phyloP scores from a whole-genome alignment of 169 alveolate genomes.

The Cryptosporidium canis region DNA sequence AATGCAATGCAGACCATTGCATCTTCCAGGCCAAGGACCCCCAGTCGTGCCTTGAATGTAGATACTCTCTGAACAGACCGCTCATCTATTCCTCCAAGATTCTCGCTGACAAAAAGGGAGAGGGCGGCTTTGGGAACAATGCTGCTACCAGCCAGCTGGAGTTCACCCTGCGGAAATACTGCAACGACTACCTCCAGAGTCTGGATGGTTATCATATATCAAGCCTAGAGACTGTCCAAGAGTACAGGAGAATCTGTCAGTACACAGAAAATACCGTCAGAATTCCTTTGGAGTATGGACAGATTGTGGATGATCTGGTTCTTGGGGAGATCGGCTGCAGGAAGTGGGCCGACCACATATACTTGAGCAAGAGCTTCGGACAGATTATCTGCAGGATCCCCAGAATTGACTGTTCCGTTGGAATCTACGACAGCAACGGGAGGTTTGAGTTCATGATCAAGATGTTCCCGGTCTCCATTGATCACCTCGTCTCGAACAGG shows the following conservation, averaged over 20 bases:
- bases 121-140: background rate
- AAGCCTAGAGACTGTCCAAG: background rate
- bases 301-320: background rate
- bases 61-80: background rate
- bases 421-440: background rate
- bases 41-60: slow-evolving; percentile 17
- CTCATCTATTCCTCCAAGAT: slow-evolving; percentile 8
- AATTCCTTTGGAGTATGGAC: background rate
- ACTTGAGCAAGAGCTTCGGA: background rate
- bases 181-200: background rate
- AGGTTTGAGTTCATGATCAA: slow-evolving; percentile 18
- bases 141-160: background rate
- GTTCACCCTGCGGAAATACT: background rate
- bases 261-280: slow-evolving; percentile 1
- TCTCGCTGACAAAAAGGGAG: background rate
- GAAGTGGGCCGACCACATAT: background rate
- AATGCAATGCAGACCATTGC: background rate
- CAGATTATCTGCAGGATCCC: slow-evolving; percentile 5
- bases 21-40: background rate
- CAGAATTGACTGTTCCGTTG: background rate
- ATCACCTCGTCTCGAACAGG: background rate
- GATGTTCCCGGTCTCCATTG: background rate
- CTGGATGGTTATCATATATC: background rate
- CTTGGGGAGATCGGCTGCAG: background rate
- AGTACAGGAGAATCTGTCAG: background rate